Conservation (phyloP, 176 grass and related monocot genomes). For the Alopecurus myosuroides region DNA sequence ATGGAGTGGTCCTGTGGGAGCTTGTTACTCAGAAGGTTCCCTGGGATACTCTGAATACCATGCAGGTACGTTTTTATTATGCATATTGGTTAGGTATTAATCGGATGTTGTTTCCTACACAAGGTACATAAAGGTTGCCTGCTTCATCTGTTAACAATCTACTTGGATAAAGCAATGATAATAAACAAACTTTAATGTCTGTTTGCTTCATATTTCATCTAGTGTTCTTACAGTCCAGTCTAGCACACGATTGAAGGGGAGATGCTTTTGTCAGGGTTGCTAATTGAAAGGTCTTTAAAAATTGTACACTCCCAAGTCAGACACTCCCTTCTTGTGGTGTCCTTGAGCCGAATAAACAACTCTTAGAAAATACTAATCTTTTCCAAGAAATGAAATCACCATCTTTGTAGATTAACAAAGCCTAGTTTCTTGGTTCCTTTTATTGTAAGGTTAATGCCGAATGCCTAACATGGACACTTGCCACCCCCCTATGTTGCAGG, state of each 20-base stretch:
- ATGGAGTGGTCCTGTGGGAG: constrained; percentile 88
- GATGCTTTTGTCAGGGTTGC: not conserved
- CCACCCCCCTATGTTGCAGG: too few species aligned
- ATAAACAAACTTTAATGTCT: not conserved
- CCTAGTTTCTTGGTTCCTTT: not conserved
- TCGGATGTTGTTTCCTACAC: not conserved
- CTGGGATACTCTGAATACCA: constrained; percentile 84
- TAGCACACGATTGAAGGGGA: not conserved
- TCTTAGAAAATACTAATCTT: not conserved
- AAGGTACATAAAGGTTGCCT: not conserved
- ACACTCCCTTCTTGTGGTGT: not conserved
- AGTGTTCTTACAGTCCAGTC: not conserved
- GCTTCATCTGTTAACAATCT: not conserved
- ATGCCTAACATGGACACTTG: not conserved
- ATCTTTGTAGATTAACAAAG: not conserved
- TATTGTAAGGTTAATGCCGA: not conserved
- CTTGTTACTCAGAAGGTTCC: constrained; percentile 90
- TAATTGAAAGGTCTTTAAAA: not conserved
- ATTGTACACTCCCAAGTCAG: not conserved
- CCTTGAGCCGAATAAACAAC: not conserved
- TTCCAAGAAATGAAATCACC: not conserved
- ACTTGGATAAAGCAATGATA: not conserved
- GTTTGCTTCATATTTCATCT: not conserved
- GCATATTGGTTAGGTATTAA: not conserved
- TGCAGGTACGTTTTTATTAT: constrained; percentile 48